phyloP scores from a whole-genome alignment of 2,329 filamentous ascomycete species.

The Trichoderma sp. region DNA sequence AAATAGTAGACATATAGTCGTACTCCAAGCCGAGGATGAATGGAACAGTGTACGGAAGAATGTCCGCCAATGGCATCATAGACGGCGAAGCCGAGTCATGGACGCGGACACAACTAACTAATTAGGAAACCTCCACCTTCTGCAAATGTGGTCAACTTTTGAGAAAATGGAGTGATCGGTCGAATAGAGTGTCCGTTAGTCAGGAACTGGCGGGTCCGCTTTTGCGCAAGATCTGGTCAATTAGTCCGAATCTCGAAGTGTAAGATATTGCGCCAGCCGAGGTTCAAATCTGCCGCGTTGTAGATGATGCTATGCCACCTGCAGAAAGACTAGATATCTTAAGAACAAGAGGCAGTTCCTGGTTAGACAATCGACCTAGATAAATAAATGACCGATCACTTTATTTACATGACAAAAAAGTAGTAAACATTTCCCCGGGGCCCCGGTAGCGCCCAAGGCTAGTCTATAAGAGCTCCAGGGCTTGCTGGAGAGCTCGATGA shows the following conservation, averaged over 20 bases:
- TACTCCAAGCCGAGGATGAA: background rate
- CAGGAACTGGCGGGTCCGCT: background rate
- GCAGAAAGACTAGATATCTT: background rate
- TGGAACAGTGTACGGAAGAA: background rate
- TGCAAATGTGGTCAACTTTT: background rate
- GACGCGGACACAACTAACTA: background rate
- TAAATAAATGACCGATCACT: background rate
- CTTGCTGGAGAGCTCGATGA: background rate
- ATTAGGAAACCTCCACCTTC: slow-evolving; percentile 7
- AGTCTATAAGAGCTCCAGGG: background rate
- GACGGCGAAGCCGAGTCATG: background rate
- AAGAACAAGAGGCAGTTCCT: background rate
- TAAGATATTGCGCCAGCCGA: background rate
- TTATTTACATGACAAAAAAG: background rate
- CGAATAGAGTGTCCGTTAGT: background rate
- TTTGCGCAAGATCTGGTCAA: background rate
- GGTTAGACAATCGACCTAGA: background rate
- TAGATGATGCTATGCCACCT: background rate
- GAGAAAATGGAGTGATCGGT: background rate
- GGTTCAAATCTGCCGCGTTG: background rate
- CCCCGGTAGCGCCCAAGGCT: background rate
- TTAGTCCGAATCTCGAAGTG: background rate
- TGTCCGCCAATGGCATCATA: background rate
- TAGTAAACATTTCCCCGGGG: background rate
- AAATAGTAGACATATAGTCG: background rate